phyloP scores from a whole-genome alignment of 306 rosid species.

The Macrotyloma uniflorum region DNA sequence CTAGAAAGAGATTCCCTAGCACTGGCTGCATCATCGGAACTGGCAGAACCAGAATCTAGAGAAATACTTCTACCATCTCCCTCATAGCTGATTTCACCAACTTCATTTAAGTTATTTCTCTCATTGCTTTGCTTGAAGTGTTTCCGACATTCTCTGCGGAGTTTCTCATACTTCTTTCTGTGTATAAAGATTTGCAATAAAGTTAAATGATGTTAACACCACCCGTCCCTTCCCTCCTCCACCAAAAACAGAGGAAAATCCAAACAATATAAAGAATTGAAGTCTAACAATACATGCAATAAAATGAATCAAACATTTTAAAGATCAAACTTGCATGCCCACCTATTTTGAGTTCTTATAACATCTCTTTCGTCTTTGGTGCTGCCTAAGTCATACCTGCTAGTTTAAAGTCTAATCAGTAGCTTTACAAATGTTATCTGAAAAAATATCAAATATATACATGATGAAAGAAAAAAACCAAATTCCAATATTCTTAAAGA shows the following conservation, averaged over 20 bases:
- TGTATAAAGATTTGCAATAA: constrained; percentile 38
- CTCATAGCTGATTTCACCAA: constrained; percentile 56
- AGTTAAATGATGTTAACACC: constrained; percentile 30
- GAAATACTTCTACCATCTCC: constrained; percentile 54
- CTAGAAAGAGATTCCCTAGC: constrained; percentile 94
- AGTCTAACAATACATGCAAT: neutral
- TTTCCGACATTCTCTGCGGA: constrained; percentile 76
- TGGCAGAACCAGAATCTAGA: constrained; percentile 72
- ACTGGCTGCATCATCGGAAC: constrained; percentile 92
- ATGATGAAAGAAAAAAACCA: neutral
- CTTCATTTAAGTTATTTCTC: constrained; percentile 58
- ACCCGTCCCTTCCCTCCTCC: neutral
- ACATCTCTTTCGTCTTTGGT: constrained; percentile 78
- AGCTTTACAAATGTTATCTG: constrained; percentile 20
- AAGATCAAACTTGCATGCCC: constrained; percentile 17
- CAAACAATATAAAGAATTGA: neutral
- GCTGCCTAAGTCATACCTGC: constrained; percentile 87
- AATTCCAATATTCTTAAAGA: neutral
- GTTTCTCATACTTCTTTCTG: constrained; percentile 89
- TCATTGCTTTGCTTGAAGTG: constrained; percentile 55
- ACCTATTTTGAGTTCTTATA: constrained; percentile 77
- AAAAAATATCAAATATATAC: neutral
- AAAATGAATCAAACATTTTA: constrained; percentile 22
- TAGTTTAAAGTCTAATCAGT: constrained; percentile 47
- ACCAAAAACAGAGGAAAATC: constrained; percentile 1